Base-by-base conservation (phyloP, 148 eudicot genomes). In the Chenopodium berlandieri region DNA sequence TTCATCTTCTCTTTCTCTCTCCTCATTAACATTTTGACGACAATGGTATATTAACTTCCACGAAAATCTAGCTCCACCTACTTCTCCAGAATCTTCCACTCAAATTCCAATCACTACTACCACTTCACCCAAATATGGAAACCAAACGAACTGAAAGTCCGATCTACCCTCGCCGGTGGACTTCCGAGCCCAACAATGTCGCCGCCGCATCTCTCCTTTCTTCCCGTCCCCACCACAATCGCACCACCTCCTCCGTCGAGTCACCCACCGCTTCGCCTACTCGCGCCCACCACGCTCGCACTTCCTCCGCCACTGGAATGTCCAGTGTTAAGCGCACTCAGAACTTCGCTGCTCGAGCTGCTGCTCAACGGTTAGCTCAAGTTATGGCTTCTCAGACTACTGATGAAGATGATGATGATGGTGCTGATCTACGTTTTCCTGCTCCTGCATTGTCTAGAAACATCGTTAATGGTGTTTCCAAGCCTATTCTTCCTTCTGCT, bases 291-390 rank as follows among this genome's bases (percentile, higher is more conserved):
- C 97, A 93, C 84, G 27, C 87, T 14, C 93, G 93, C 32, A 90
- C 92, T 6, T 87, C 94, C 52, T 94, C 98, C 54, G 72, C 85
- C 71, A 75, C 90, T 78, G 84, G 85, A 83, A 84, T 91, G 76
- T 93, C 97, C 47, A 91, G 79, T 78, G 79, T 92, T 73, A 91
- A 90, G 89, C 91, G 97, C 46, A 90, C 89, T 86, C 94, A 94
- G 88, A 92, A 91, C 87, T 85, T 86, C 77, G 98, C 98, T 20
- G 97, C 98, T 48, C 86, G 89, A 48, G 98, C 98, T 23, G 98
- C 98, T 31, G 97, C 98, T 32, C 97, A 92, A 79, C 90, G 98
- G 6, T 92, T 94, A 9, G 98, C 98, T 79, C 92, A 90, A 77
- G 98, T 92, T 84, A 94, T 92, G 98, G 98, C 98, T 47, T 90